These are phyloP conservation scores for Botryobasidium botryosum DNA, from an alignment of 768 basidiomycete species.

Conservation along the genomic window DNA sequence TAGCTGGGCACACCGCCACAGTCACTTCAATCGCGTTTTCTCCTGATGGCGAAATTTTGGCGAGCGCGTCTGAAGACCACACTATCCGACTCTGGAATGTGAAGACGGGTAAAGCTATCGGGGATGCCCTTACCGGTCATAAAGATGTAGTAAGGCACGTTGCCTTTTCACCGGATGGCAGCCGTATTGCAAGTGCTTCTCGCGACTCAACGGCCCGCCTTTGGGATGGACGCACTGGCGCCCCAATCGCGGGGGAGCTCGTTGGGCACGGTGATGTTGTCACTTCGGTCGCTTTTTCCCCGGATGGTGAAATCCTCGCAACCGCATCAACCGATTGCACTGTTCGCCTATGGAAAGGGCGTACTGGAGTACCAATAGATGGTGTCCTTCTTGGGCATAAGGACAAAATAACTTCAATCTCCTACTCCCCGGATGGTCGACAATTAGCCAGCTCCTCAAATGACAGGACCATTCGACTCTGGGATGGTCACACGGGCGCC, in stretches of 20 bases:
- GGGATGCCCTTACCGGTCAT: constrained; percentile 2
- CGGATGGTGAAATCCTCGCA: not conserved
- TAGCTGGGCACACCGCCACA: too few species aligned
- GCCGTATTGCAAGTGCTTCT: constrained; percentile 3
- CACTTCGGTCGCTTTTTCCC: constrained; percentile 5
- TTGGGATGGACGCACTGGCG: constrained; percentile 8
- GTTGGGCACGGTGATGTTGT: not conserved
- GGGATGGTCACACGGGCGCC: not conserved
- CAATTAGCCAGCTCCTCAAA: not conserved
- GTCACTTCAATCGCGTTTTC: constrained; percentile 1
- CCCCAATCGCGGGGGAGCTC: not conserved
- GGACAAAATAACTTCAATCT: not conserved
- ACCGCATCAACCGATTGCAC: constrained; percentile 3
- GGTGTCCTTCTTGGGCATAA: not conserved
- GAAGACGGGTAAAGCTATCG: not conserved
- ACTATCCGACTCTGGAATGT: not conserved
- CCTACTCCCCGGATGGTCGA: not conserved
- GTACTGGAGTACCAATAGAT: not conserved
- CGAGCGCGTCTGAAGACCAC: not conserved
- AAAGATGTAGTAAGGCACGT: constrained; percentile 1
- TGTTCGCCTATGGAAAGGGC: constrained; percentile 5
- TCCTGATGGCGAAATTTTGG: not conserved
- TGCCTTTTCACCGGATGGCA: constrained; percentile 7
- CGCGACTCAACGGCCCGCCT: constrained; percentile 6
- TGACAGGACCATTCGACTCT: not conserved